Base-by-base conservation (phyloP, 2,329 filamentous ascomycete species). In the Chlorencoelia australis region DNA sequence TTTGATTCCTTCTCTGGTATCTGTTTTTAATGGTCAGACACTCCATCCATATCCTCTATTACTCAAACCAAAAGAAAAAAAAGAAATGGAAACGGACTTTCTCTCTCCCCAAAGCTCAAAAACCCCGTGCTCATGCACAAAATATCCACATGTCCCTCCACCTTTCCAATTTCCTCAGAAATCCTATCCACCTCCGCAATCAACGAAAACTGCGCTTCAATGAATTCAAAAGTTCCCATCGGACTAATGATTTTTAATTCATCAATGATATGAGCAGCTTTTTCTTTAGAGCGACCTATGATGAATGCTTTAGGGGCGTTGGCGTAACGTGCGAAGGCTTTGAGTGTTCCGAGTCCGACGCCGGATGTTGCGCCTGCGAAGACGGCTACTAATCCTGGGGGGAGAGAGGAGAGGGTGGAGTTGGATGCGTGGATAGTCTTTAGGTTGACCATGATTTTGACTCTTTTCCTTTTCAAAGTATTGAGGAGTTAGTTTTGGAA, bases 1-100 rank as follows among this genome's bases (percentile, higher is more conserved):
- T 34, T 73, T 64, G 2, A 82, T 59, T 2, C 70, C 71, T 54
- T 82, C 76, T 0, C 57, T 34, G 0, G 73, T 76, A 41, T 76
- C 74, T 57, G 10, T 9, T 13, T 4, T 16, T 25, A 55, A n/a
- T 29, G n/a, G n/a, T n/a, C n/a, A n/a, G n/a, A n/a, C n/a, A n/a
- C n/a, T n/a, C n/a, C n/a, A n/a, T n/a, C n/a, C n/a, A n/a, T n/a
- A n/a, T n/a, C n/a, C n/a, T n/a, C n/a, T n/a, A n/a, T n/a, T n/a
- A n/a, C n/a, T n/a, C n/a, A n/a, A n/a, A n/a, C n/a, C n/a, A n/a
- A n/a, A n/a, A n/a, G n/a, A n/a, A n/a, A n/a, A n/a, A n/a, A n/a
- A n/a, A n/a, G n/a, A n/a, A n/a, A n/a, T 5, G 6, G 31, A 22
- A 10, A 45, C 40, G 15, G 50, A 55, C 51, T 49, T 16, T 26